Conservation (phyloP, 225 moss, liverwort and hornwort genomes). For the Neckera pumila region DNA sequence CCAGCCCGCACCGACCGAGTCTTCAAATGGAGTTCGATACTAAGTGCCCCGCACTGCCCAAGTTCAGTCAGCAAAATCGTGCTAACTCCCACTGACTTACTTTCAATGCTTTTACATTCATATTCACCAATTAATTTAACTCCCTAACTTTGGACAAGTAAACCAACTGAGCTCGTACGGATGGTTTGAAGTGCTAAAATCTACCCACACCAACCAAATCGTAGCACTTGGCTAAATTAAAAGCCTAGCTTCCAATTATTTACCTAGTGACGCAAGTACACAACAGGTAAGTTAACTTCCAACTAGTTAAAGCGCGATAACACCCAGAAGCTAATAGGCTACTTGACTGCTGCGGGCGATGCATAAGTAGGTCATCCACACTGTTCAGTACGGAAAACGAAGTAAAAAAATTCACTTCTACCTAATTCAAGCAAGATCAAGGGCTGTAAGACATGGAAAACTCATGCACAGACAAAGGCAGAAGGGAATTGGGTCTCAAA, state of each 20-base stretch:
- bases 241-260: not conserved
- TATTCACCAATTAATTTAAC: not conserved
- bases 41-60: not conserved
- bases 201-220: not conserved
- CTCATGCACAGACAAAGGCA: not conserved
- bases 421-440: not conserved
- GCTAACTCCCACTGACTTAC: not conserved
- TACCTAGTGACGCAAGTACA: not conserved
- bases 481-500: not conserved
- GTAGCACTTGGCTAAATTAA: not conserved
- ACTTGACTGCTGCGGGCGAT: not conserved
- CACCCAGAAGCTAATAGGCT: not conserved
- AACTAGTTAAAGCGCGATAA: not conserved
- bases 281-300: not conserved
- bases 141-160: not conserved
- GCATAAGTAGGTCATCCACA: not conserved
- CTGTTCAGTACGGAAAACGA: not conserved
- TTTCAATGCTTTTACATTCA: not conserved
- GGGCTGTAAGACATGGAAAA: not conserved
- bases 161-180: not conserved
- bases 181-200: not conserved
- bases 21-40: not conserved
- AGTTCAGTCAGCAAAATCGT: not conserved
- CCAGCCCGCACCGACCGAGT: not conserved
- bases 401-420: not conserved